Conservation (phyloP, 192 early-diverging fungal species). For the Umbelopsis sp. region DNA sequence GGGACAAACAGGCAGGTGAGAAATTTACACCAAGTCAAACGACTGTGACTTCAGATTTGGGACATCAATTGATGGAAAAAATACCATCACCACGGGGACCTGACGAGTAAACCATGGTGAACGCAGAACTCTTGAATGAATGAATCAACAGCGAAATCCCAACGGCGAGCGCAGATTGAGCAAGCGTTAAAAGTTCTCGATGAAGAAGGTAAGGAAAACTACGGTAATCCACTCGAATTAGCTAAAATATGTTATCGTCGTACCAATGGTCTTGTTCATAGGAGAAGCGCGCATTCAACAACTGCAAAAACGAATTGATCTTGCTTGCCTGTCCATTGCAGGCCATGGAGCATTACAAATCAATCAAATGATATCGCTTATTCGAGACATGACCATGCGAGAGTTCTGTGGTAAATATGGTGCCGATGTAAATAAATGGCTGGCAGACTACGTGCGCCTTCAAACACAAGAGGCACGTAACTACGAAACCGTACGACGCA, state of each 20-base stretch:
- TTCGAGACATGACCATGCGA: conserved; percentile 20
- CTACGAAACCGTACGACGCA: conserved; percentile 4
- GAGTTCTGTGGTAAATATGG: conserved; percentile 16
- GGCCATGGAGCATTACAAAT: conserved; percentile 12
- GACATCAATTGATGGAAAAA: too few species aligned
- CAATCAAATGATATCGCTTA: conserved; percentile 14
- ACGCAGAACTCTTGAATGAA: too few species aligned
- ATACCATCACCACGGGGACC: too few species aligned
- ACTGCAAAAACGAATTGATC: conserved; percentile 8
- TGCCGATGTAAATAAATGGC: conserved; percentile 17
- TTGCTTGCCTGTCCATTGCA: conserved; percentile 10
- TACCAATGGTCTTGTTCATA: neutral
- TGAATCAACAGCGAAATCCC: neutral
- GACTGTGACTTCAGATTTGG: too few species aligned
- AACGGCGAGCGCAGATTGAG: conserved; percentile 8
- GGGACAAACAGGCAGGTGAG: too few species aligned
- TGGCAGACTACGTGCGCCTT: conserved; percentile 14
- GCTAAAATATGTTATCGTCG: too few species aligned
- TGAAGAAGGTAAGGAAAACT: conserved; percentile 11
- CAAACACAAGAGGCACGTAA: conserved; percentile 11
- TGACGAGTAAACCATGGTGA: too few species aligned
- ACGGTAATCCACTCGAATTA: neutral
- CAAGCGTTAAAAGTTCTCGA: conserved; percentile 7
- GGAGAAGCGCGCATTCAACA: conserved; percentile 9
- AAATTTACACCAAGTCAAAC: too few species aligned